Evolutionary conservation across 352 stramenopile genomes (phyloP).

Genomic region (Pythium phragmitis): DNA sequence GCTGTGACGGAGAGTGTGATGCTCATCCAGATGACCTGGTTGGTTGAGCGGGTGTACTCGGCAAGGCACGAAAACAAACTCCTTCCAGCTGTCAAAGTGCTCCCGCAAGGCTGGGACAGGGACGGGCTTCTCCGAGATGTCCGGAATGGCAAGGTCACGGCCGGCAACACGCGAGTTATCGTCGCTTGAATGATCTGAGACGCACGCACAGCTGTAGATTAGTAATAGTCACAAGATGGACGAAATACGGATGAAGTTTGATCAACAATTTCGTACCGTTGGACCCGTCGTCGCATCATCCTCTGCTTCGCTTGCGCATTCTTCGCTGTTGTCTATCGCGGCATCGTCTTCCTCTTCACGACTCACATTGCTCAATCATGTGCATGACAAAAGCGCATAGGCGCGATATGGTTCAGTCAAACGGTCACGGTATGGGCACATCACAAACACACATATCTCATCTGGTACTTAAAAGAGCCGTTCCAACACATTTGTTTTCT

Average conservation of each 20-base stretch:
- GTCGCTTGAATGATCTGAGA: too few species aligned
- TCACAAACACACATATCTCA: too few species aligned
- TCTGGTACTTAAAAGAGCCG: too few species aligned
- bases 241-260: background rate
- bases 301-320: background rate
- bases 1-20: background rate
- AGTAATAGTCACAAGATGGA: background rate
- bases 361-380: background rate
- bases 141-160: background rate
- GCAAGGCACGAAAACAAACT: background rate
- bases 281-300: background rate
- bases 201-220: background rate
- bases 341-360: background rate
- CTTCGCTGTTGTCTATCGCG: too few species aligned
- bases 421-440: too few species aligned
- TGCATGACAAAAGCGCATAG: background rate
- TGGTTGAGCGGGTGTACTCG: background rate
- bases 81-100: background rate
- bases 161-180: background rate
- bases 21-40: background rate
- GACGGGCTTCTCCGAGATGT: background rate
- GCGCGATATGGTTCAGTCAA: background rate
- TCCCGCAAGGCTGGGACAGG: background rate
- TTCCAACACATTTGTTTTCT: too few species aligned
- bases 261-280: background rate